A percentile compares a stretch with the other conserved stretches of the same genome.
Evolutionary conservation across 345 rosid genomes (phyloP).

Genomic region (Sonneratia caseolaris): DNA sequence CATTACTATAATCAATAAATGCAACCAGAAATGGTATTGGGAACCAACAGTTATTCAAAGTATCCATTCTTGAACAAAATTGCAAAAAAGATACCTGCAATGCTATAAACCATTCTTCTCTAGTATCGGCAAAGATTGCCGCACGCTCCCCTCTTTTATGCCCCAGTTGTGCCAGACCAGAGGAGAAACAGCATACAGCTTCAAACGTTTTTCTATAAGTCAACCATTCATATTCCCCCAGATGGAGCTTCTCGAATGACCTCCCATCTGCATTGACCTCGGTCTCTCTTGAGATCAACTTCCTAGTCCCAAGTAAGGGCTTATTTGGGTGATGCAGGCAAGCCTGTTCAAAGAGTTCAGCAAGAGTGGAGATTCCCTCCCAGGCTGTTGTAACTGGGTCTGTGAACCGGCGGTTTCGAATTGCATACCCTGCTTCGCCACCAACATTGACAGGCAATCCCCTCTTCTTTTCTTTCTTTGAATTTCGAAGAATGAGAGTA

Average conservation of each 20-base stretch:
- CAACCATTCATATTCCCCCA: slow-evolving; percentile 88
- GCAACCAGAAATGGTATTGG: background rate
- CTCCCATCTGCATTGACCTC: slow-evolving; percentile 56
- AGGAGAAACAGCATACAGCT: slow-evolving; percentile 58
- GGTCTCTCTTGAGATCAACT: slow-evolving; percentile 51
- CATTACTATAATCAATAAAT: background rate
- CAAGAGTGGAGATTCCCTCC: slow-evolving; percentile 72
- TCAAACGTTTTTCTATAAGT: slow-evolving; percentile 57
- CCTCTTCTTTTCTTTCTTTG: slow-evolving; percentile 53
- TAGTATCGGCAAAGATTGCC: slow-evolving; percentile 89
- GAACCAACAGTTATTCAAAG: background rate
- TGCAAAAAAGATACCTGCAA: slow-evolving; percentile 50
- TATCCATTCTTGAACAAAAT: background rate
- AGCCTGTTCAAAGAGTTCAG: slow-evolving; percentile 77
- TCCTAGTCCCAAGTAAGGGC: slow-evolving; percentile 69
- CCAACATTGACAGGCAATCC: slow-evolving; percentile 74
- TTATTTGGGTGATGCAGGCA: slow-evolving; percentile 49
- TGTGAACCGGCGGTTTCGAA: slow-evolving; percentile 46
- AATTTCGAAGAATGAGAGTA: slow-evolving; percentile 47
- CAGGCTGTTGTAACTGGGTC: slow-evolving; percentile 55
- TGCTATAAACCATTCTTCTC: slow-evolving; percentile 93
- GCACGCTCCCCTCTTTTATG: slow-evolving; percentile 70
- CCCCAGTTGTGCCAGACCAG: slow-evolving; percentile 74
- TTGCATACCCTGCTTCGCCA: slow-evolving; percentile 71
- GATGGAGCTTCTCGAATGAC: slow-evolving; percentile 85